These are phyloP conservation scores for Vaccinium myrtillus DNA, from an alignment of 148 eudicot species.

Conservation along the genomic window DNA sequence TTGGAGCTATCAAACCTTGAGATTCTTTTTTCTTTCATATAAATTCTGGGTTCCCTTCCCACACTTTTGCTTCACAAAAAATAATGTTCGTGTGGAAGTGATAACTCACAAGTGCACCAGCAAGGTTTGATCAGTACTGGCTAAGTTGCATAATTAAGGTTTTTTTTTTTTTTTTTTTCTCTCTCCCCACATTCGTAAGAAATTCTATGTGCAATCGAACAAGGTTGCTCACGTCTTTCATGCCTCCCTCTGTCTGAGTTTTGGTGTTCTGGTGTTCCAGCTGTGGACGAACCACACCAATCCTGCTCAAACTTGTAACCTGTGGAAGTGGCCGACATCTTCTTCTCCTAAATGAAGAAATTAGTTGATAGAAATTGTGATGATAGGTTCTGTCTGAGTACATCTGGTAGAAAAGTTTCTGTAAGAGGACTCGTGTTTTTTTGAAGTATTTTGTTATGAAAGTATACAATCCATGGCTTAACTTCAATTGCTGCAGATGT, in stretches of 20 bases:
- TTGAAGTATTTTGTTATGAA: background rate
- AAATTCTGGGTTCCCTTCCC: background rate
- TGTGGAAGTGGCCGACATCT: background rate
- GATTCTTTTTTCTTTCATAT: background rate
- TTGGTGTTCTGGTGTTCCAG: background rate
- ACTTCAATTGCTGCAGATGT: conserved; percentile 68
- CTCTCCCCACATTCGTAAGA: background rate
- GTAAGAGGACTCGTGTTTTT: background rate
- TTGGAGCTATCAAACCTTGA: background rate
- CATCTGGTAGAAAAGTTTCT: background rate
- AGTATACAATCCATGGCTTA: conserved; percentile 43
- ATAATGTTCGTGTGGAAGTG: background rate
- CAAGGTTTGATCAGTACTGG: background rate
- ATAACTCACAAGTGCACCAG: background rate
- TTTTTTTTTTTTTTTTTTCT: too few species aligned
- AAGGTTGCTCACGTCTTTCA: background rate
- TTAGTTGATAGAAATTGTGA: background rate
- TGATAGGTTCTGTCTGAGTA: background rate
- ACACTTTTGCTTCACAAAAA: background rate
- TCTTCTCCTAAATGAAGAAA: background rate
- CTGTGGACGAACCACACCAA: background rate
- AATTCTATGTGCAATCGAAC: background rate
- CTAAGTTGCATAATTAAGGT: background rate
- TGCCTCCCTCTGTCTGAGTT: background rate
- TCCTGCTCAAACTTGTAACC: background rate